Evolutionary conservation across 2,329 filamentous ascomycete genomes (phyloP), one percentile per base, ranked within the genome.

Genomic region (Verticillium nubilum): DNA sequence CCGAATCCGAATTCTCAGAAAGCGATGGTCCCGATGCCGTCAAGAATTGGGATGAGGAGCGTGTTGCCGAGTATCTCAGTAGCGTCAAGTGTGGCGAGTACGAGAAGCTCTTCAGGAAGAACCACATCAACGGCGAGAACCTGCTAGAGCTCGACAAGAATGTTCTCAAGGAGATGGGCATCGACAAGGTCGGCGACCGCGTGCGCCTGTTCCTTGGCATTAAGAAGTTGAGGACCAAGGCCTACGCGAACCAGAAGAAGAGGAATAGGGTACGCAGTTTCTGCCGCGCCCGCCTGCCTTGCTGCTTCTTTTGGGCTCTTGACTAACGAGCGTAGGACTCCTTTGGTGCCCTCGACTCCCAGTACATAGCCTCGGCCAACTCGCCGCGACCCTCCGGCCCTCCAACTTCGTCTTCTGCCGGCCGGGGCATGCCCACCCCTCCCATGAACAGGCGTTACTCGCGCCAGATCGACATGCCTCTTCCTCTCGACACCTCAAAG

Each of bases 71-170:
- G 57, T 99, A 96, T 83, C 81, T 99, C 63, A 84, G 88, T 68
- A 92, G 86, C 67, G 93, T 99, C 71, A 94, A 96, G 70, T 98
- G 93, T 71, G 88, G 89, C 67, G 92, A 98, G 71, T 98, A 99
- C 75, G 92, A 97, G 72, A 87, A 90, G 69, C 76, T 97, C 27
- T 97, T 97, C 75, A 77, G 90, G 76, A 87, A 87, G 71, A 97
- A 99, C 73, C 91, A 98, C 74, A 97, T 99, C 79, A 99, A 95
- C 71, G 95, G 95, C 68, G 92, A 97, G 77, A 97, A 96, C 71
- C 80, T 99, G 52, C 83, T 99, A 67, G 95, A 99, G 76, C 94
- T 97, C 82, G 95, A 99, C 75, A 96, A 97, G 79, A 89, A 92
- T 59, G 92, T 96, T 47, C 82, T 99, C 64, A 96, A 97, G 74